phyloP scores from a whole-genome alignment of 2,329 filamentous ascomycete species.

The Alternaria ethzedia region DNA sequence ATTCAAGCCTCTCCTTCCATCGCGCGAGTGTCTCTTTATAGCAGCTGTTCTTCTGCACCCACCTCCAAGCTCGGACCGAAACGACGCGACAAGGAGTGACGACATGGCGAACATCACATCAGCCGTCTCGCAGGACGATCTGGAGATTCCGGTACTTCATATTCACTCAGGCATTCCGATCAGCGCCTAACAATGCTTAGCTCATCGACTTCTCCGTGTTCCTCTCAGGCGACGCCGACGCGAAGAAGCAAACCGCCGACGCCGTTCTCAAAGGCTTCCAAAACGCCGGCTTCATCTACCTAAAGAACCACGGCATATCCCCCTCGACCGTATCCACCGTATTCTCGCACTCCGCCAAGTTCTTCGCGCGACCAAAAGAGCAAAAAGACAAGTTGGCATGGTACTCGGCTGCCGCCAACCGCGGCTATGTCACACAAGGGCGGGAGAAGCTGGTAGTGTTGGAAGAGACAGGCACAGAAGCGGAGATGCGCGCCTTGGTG shows the following conservation, averaged over 20 bases:
- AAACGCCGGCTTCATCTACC: constrained; percentile 86
- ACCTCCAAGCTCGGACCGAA: background rate
- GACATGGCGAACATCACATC: constrained; percentile 34
- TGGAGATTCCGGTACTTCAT: constrained; percentile 46
- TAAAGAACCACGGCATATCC: constrained; percentile 78
- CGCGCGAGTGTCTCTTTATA: background rate
- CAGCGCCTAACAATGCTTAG: constrained; percentile 49
- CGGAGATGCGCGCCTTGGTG: constrained; percentile 40
- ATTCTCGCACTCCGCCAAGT: constrained; percentile 59
- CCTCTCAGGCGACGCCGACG: constrained; percentile 64
- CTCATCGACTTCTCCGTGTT: constrained; percentile 81
- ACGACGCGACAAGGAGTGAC: constrained; percentile 2
- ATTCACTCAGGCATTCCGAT: background rate
- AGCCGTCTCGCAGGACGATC: constrained; percentile 48
- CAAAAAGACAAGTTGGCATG: constrained; percentile 50
- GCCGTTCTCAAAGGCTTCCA: constrained; percentile 82
- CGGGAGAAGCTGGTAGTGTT: constrained; percentile 50
- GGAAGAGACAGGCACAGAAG: constrained; percentile 45
- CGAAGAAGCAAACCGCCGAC: constrained; percentile 70
- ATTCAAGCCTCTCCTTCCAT: background rate
- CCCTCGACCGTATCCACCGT: constrained; percentile 63
- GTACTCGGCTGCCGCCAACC: constrained; percentile 56
- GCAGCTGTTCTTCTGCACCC: background rate
- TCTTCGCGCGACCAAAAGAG: constrained; percentile 47
- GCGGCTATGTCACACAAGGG: constrained; percentile 56